Evolutionary conservation across 495 filamentous ascomycete species (phyloP), one percentile per base, ranked within the genome.

Genomic region (Penicillium odoratum): DNA sequence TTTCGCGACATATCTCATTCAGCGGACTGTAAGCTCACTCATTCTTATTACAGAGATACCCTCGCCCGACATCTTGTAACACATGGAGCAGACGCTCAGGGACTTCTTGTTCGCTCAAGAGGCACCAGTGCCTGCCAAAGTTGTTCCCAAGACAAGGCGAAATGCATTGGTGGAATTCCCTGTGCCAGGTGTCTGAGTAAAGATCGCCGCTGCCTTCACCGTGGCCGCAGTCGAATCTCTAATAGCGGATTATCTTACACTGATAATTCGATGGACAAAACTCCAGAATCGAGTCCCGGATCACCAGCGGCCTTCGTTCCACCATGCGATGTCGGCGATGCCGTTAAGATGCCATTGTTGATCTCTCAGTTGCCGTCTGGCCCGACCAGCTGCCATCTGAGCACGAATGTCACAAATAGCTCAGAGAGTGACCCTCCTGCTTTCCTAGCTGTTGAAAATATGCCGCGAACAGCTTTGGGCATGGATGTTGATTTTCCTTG

Each of bases 101-200:
- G 44, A 10, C 21, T 46, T 10, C 5, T 46, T 28, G 18, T 13
- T 10, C 44, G 44, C 44, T 10, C 44, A 46, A 46, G 44, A 28
- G 44, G 44, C 8, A 28, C 3, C 26, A 28, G 18, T 4, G 44
- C 44, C n/a, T 46, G 44, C 15, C 44, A 50, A 16, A 18, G 28
- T 11, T 50, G 48, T 13, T 50, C 31, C 29, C 26, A 50, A 50
- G 48, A 31, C 48, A 50, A 50, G 28, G 31, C 21, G 48, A 50
- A 34, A 21, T 50, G 44, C 8, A 46, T 4, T 11, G 44, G 43
- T 5, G 43, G 44, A 11, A 46, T 11, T 11, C 44, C 44, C 18
- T 46, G 44, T 46, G 44, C 9, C 9, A 18, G 44, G 5, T 46
- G 44, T 46, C 18, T 26, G 7, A 26, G 13, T 11, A 46, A 28